Conservation (phyloP, 805 yeast species). For the Blastobotrys parvus region DNA sequence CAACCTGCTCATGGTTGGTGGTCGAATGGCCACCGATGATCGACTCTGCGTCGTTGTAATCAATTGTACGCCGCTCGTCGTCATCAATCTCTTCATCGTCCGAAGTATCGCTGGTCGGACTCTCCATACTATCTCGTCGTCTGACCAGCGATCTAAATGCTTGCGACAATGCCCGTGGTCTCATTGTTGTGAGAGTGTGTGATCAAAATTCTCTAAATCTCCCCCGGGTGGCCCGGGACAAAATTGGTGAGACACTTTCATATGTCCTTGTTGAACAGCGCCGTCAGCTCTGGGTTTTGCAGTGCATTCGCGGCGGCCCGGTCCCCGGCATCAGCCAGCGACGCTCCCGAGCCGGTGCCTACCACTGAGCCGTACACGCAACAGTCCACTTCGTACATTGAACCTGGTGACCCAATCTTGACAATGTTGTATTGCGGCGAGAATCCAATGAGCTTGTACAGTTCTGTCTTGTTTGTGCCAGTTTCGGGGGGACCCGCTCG, state of each 20-base stretch:
- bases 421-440: constrained; percentile 1
- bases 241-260: not conserved
- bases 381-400: not conserved
- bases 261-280: not conserved
- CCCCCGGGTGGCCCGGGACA: not conserved
- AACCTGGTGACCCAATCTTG: not conserved
- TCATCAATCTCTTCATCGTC: not conserved
- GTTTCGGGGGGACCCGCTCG: not conserved
- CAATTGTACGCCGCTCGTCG: constrained; percentile 2
- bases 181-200: not conserved
- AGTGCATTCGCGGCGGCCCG: not conserved
- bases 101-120: too few relatives aligned
- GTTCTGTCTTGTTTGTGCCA: not conserved
- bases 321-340: not conserved
- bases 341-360: not conserved
- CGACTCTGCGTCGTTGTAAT: constrained; percentile 13
- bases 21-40: constrained; percentile 16
- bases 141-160: not conserved
- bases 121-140: not conserved
- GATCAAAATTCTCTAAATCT: not conserved
- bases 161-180: not conserved
- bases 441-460: not conserved
- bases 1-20: not conserved
- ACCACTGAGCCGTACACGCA: not conserved
- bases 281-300: not conserved